Base-by-base conservation (phyloP, 2,329 filamentous ascomycete species). In the Lachnellula subtilissima region DNA sequence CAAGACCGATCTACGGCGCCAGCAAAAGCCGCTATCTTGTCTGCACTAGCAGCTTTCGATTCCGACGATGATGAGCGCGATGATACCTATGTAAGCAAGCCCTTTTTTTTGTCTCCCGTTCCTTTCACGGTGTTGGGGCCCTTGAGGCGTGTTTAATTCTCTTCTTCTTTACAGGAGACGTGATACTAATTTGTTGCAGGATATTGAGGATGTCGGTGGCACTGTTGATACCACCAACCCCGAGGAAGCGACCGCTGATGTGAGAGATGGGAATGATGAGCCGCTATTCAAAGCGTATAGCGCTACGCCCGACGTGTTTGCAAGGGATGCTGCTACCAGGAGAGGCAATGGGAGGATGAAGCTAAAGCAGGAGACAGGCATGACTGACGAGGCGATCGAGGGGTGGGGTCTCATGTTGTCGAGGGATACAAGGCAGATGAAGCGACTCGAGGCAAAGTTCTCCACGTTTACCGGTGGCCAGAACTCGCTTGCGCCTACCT, bases 1-100 rank as follows among this genome's bases (percentile, higher is more conserved):
- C 75, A 80, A 48, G 85, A 91, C 67, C 81, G 81, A 50, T 79
- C 81, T 19, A 75, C 75, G 1, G 84, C 86, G 3, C 83, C 87
- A 1, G 85, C 86, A 65, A 96, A 95, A 74, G 89, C 91, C 0
- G 87, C 91, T 11, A 96, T 97, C 64, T 75, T 96, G 23, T 89
- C 92, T 3, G 93, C 93, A 0, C 82, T 97, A 2, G 90, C 91
- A 15, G 82, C 87, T 0, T 97, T 97, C 64, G 92, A 97, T 73
- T 87, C 87, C 0, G 93, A 97, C 65, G 94, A 97, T 63, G 94
- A 99, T 70, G 94, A 99, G 74, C 84, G 91, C 37, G 94, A 99
- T 71, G 94, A 99, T 70, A 97, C 93, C 0, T 99, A 99, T 69
- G 28, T 32, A 32, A 11, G 28, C 28, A 32, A 32, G 8, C 28